Evolutionary conservation across 2,329 filamentous ascomycete genomes (phyloP).

Genomic region (Paracamarosporium sp.): DNA sequence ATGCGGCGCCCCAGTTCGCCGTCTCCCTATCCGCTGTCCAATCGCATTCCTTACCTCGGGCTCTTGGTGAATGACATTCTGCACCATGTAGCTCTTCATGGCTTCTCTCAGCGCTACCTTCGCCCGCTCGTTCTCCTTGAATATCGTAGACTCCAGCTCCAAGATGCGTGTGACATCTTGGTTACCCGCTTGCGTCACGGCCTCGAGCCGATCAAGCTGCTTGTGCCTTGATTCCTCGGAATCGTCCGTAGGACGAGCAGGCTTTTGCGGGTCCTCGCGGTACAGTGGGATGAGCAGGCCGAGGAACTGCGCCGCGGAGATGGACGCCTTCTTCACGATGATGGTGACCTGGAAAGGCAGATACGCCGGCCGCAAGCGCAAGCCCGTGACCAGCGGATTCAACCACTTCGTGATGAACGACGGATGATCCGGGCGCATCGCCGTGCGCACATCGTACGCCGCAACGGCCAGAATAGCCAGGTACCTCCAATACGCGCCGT

Average conservation of each 20-base stretch:
- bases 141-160: conserved; percentile 81
- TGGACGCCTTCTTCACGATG: conserved; percentile 75
- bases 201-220: conserved; percentile 72
- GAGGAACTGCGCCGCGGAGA: conserved; percentile 65
- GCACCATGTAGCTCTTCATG: conserved; percentile 85
- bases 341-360: conserved; percentile 85
- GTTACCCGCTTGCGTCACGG: conserved; percentile 66
- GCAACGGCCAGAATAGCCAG: conserved; percentile 61
- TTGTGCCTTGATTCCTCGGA: conserved; percentile 54
- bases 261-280: conserved; percentile 34
- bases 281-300: conserved; percentile 44
- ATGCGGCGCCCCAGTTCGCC: conserved; percentile 67
- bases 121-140: conserved; percentile 72
- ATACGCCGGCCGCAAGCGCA: conserved; percentile 63
- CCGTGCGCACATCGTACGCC: conserved; percentile 63
- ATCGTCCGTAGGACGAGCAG: conserved; percentile 29
- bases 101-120: conserved; percentile 68
- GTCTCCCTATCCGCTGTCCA: conserved; percentile 68
- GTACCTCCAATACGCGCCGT: conserved; percentile 54
- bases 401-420: conserved; percentile 53
- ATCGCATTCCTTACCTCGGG: conserved; percentile 84
- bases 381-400: conserved; percentile 55
- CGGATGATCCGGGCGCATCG: conserved; percentile 60
- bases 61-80: conserved; percentile 77
- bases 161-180: conserved; percentile 74